phyloP scores from a whole-genome alignment of 1,139 yeast species.

The Zygosaccharomyces sapae region DNA sequence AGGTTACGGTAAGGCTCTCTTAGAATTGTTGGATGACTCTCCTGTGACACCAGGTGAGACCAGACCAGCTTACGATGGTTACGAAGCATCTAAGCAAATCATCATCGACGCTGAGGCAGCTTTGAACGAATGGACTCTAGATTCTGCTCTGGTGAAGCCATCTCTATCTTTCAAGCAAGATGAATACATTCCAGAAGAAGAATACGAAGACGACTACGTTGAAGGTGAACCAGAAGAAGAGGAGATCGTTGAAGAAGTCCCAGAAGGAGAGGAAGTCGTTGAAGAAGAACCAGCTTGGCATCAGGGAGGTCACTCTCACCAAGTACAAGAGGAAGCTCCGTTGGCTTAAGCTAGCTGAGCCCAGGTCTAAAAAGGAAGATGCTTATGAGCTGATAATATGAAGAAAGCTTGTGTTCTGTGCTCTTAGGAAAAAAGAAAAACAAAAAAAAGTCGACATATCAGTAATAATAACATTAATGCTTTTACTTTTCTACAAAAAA shows the following conservation, averaged over 20 bases:
- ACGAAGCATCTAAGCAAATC: constrained; percentile 96
- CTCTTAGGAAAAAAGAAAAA: background rate
- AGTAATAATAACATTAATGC: background rate
- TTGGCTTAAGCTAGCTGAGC: background rate
- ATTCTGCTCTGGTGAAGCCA: constrained; percentile 92
- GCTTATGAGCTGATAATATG: background rate
- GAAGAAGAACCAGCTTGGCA: constrained; percentile 5
- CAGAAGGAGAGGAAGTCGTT: constrained; percentile 13
- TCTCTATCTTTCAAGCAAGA: constrained; percentile 81
- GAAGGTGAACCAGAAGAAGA: constrained; percentile 45
- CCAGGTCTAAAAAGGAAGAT: background rate
- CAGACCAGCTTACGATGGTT: constrained; percentile 96
- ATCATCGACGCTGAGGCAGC: constrained; percentile 96
- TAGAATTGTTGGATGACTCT: constrained; percentile 91
- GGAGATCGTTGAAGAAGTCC: constrained; percentile 15
- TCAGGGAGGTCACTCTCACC: background rate
- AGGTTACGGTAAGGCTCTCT: constrained; percentile 95
- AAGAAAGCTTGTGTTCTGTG: background rate
- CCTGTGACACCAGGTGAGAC: constrained; percentile 99
- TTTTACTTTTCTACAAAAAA: too few species aligned
- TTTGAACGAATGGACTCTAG: constrained; percentile 93
- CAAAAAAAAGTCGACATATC: too few species aligned
- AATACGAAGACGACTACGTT: constrained; percentile 50
- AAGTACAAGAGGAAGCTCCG: constrained; percentile 3
- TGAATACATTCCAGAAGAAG: constrained; percentile 59